Evolutionary conservation across 805 yeast genomes (phyloP), one percentile per base, ranked within the genome.

Genomic region (Metschnikowia dekortorum): DNA sequence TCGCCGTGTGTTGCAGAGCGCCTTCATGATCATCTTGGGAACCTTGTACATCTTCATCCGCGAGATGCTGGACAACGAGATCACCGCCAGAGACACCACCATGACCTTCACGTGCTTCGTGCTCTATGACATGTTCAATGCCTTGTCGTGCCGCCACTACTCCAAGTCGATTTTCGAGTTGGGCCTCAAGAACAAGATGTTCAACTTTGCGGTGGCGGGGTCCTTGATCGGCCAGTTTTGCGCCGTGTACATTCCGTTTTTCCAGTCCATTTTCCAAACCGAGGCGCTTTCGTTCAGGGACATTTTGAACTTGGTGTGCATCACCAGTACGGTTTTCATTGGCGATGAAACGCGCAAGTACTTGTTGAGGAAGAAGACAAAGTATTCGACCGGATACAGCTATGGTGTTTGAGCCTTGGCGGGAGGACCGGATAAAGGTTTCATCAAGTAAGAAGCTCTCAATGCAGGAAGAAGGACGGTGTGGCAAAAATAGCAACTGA

Each of bases 41-140:
- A 94, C 99, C 0, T 78, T 91, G 68, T 87, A 84, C 62, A 87
- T 94, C 16, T 94, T 90, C 66, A 73, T 88, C 40, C 79, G 81
- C 54, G 97, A 92, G 68, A 89, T 92, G 96, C 78, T 81, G 22
- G 96, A 89, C 60, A 80, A 83, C 30, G 80, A 79, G 53, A 84
- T 92, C 50, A 90, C 97, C 2, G 85, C 92, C 11, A 85, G 99
- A 70, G 99, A 94, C 66, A 94, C 99, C 18, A 94, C 99, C 1
- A 94, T 94, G 99, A 92, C 99, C 0, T 94, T 94, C 64, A 94
- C 98, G 0, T 89, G 98, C 65, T 94, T 94, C 70, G 99, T 94
- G 9, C 75, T 92, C 50, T 94, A 84, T 63, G 99, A 94, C 68
- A 87, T 94, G 95, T 94, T 94, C 74, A 94, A 91, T 68, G 99